Conservation (phyloP, 1,284 basidiomycete species). For the Apiotrichum sp. region DNA sequence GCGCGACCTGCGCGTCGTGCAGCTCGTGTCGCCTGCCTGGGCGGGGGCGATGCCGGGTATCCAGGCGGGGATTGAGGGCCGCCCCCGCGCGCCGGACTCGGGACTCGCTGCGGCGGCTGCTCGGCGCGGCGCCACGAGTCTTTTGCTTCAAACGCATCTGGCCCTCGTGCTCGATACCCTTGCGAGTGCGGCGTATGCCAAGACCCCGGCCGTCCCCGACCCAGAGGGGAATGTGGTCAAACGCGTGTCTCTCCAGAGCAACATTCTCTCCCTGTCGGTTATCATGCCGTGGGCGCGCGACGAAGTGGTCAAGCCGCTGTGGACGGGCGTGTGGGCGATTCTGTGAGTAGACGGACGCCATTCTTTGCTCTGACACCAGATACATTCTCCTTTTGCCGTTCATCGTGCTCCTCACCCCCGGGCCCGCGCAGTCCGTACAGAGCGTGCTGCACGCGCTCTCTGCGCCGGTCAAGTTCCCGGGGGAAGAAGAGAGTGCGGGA, state of each 20-base stretch:
- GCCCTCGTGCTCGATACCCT: constrained; percentile 42
- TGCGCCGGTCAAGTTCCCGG: constrained; percentile 36
- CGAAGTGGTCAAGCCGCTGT: constrained; percentile 34
- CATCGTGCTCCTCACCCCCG: constrained; percentile 39
- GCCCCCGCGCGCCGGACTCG: background rate
- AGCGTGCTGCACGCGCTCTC: constrained; percentile 40
- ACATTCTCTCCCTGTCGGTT: constrained; percentile 40
- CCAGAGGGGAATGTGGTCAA: constrained; percentile 22
- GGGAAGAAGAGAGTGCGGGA: constrained; percentile 8
- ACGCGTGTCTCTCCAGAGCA: constrained; percentile 35
- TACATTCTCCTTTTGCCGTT: constrained; percentile 39
- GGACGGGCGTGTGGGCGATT: constrained; percentile 20
- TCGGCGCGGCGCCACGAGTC: constrained; percentile 26
- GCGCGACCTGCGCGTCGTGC: constrained; percentile 73
- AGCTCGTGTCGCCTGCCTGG: constrained; percentile 75
- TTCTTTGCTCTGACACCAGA: constrained; percentile 56
- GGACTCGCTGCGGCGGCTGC: constrained; percentile 17
- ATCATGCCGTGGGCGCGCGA: constrained; percentile 43
- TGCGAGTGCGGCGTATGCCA: constrained; percentile 24
- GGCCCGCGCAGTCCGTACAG: constrained; percentile 32
- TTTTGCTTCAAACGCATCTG: constrained; percentile 38
- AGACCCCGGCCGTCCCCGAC: constrained; percentile 44
- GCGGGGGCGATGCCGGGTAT: constrained; percentile 60
- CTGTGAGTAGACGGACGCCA: constrained; percentile 50
- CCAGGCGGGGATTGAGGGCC: constrained; percentile 5